These are phyloP conservation scores for Phaffia australis DNA, from an alignment of 768 basidiomycete species.

Conservation along the genomic window DNA sequence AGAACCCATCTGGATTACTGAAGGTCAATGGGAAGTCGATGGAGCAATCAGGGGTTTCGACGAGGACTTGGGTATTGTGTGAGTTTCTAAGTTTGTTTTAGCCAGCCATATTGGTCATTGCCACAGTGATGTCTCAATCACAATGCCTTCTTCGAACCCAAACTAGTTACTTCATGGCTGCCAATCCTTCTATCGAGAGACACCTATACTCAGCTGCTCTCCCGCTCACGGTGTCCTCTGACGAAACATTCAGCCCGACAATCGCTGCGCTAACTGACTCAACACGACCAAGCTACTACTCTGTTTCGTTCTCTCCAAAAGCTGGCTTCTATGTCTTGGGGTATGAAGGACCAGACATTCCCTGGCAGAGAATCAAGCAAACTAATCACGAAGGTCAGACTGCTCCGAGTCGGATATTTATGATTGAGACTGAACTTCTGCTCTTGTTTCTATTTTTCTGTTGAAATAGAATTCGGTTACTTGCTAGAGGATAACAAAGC, in stretches of 20 bases:
- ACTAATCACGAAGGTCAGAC: conserved; percentile 44
- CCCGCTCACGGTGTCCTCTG: conserved; percentile 46
- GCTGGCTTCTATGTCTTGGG: conserved; percentile 72
- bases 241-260: conserved; percentile 20
- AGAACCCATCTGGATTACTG: conserved; percentile 62
- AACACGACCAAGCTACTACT: conserved; percentile 48
- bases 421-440: background rate
- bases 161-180: conserved; percentile 73
- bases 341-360: conserved; percentile 70
- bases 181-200: conserved; percentile 68
- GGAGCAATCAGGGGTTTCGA: conserved; percentile 64
- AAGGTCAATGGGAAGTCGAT: conserved; percentile 82
- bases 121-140: too few species aligned
- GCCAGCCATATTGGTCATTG: too few species aligned
- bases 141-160: too few species aligned
- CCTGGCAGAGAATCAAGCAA: conserved; percentile 72
- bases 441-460: background rate
- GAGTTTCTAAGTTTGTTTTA: conserved; percentile 37
- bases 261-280: conserved; percentile 36
- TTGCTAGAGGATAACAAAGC: conserved; percentile 59
- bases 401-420: too few species aligned
- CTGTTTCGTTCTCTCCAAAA: conserved; percentile 66
- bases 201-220: conserved; percentile 71
- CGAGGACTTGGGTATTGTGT: conserved; percentile 57
- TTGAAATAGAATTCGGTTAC: conserved; percentile 33